Evolutionary conservation across 257 asterid species (phyloP).

Genomic region (Osmanthus fragrans): DNA sequence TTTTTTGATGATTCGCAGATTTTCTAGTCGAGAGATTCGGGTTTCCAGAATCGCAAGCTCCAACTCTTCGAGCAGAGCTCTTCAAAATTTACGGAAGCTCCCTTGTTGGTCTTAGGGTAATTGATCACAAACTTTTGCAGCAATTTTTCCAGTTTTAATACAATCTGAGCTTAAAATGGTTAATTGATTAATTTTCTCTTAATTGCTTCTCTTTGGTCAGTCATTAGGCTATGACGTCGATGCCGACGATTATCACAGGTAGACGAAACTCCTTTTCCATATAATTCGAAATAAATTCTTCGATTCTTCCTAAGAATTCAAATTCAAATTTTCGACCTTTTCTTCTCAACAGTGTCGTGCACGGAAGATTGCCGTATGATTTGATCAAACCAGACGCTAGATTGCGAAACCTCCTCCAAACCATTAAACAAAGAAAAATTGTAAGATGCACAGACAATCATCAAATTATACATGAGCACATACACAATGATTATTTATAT

Average conservation of each 20-base stretch:
- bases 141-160: not conserved
- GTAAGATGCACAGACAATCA: slow-evolving; percentile 34
- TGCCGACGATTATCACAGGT: slow-evolving; percentile 91
- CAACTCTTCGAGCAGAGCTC: slow-evolving; percentile 64
- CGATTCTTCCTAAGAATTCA: not conserved
- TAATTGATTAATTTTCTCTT: not conserved
- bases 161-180: not conserved
- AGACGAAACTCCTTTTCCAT: not conserved
- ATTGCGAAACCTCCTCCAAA: slow-evolving; percentile 50
- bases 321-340: not conserved
- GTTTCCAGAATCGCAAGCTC: slow-evolving; percentile 60
- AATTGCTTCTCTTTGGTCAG: slow-evolving; percentile 33
- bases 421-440: slow-evolving; percentile 71
- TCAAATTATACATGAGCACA: too few relatives aligned
- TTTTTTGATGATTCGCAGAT: slow-evolving; percentile 33
- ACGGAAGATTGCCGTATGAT: slow-evolving; percentile 85
- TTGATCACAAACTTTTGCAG: not conserved
- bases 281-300: not conserved
- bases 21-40: slow-evolving; percentile 76
- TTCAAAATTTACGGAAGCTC: slow-evolving; percentile 85
- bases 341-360: slow-evolving; percentile 54
- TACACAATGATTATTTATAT: too few relatives aligned
- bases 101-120: slow-evolving; percentile 88
- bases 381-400: slow-evolving; percentile 62
- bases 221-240: slow-evolving; percentile 68